phyloP scores from a whole-genome alignment of 768 basidiomycete genomes.

The Suillus hirtellus region DNA sequence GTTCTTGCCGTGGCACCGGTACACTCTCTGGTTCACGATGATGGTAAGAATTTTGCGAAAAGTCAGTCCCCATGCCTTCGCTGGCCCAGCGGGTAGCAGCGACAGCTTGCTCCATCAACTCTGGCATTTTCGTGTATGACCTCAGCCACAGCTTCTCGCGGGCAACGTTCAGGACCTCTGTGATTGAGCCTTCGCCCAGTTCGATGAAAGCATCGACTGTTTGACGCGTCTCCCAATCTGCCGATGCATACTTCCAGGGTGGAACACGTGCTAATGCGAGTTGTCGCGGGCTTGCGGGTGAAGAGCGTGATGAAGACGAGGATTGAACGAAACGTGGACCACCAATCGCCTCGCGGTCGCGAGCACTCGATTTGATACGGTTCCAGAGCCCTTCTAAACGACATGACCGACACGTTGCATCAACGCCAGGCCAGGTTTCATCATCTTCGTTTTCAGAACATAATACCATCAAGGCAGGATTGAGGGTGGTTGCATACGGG shows the following conservation, averaged over 20 bases:
- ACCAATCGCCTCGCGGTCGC: constrained; percentile 61
- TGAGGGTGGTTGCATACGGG: constrained; percentile 25
- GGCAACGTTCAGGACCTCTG: constrained; percentile 59
- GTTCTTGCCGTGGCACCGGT: constrained; percentile 8
- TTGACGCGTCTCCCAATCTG: constrained; percentile 70
- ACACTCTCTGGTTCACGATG: constrained; percentile 7
- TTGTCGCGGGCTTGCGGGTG: constrained; percentile 20
- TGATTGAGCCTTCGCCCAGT: constrained; percentile 66
- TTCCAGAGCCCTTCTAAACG: constrained; percentile 67
- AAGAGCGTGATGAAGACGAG: constrained; percentile 13
- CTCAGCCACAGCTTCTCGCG: constrained; percentile 74
- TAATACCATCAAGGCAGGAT: constrained; percentile 40
- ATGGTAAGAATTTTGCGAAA: constrained; percentile 23
- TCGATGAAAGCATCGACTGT: constrained; percentile 73
- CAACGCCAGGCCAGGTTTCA: constrained; percentile 62
- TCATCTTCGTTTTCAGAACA: constrained; percentile 74
- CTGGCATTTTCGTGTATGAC: constrained; percentile 60
- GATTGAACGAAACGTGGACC: constrained; percentile 36
- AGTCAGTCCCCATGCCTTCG: constrained; percentile 36
- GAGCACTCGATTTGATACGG: constrained; percentile 45
- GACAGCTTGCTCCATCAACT: constrained; percentile 67
- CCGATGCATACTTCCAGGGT: constrained; percentile 30
- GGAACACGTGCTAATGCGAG: constrained; percentile 22
- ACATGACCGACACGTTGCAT: constrained; percentile 69
- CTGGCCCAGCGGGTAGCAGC: constrained; percentile 53